Evolutionary conservation across 345 rosid genomes (phyloP).

Genomic region (Cardamine chenopodiifolia): DNA sequence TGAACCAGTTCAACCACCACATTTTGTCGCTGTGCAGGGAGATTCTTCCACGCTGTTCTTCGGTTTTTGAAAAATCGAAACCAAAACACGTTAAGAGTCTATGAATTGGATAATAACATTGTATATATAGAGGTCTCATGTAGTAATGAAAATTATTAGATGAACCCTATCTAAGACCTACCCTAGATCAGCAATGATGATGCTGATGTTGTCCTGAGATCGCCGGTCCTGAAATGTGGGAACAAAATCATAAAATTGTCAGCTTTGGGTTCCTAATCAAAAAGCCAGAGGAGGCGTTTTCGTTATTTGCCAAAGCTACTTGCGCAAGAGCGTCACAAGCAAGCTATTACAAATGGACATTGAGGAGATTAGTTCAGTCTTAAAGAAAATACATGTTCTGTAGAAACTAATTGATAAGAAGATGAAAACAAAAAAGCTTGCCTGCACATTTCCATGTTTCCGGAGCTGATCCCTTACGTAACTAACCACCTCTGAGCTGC

Average conservation of each 20-base stretch:
- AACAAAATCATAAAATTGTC: neutral
- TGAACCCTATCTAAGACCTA: conserved; percentile 36
- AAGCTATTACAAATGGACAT: conserved; percentile 53
- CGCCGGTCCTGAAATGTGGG: conserved; percentile 56
- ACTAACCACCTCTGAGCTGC: conserved; percentile 72
- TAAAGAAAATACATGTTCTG: neutral
- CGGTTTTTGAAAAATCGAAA: conserved; percentile 28
- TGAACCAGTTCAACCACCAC: conserved; percentile 63
- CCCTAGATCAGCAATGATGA: conserved; percentile 87
- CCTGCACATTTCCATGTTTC: conserved; percentile 95
- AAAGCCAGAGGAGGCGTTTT: neutral
- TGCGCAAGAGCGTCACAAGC: conserved; percentile 87
- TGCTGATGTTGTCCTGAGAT: conserved; percentile 80
- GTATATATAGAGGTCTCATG: neutral
- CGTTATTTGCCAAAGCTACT: conserved; percentile 66
- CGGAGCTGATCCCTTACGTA: conserved; percentile 82
- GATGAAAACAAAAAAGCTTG: conserved; percentile 17
- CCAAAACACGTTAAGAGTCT: neutral
- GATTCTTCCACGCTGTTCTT: conserved; percentile 74
- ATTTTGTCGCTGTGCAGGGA: conserved; percentile 64
- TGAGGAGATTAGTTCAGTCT: conserved; percentile 10
- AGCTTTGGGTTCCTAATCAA: conserved; percentile 14
- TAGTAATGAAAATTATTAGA: neutral
- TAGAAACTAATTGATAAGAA: neutral
- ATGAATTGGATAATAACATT: neutral